Evolutionary conservation across 2,329 filamentous ascomycete species (phyloP).

Genomic region (Xylariaceae sp.): DNA sequence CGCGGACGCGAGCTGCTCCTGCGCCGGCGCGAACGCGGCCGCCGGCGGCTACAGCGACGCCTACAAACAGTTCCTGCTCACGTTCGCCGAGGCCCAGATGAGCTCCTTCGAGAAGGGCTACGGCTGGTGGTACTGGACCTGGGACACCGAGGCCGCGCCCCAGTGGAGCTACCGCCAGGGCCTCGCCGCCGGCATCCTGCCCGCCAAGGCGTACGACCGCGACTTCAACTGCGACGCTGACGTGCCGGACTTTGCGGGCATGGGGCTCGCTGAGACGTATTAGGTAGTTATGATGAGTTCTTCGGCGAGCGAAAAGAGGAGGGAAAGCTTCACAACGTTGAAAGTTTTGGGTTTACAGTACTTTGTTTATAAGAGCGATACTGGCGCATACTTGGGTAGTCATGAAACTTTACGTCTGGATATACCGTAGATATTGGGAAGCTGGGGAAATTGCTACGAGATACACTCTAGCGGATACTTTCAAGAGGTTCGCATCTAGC

Average conservation of each 20-base stretch:
- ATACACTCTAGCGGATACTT: too few species aligned
- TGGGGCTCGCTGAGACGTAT: conserved; percentile 57
- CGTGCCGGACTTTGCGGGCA: conserved; percentile 59
- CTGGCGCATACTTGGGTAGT: conserved; percentile 19
- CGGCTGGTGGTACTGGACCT: conserved; percentile 99
- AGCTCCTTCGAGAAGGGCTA: conserved; percentile 87
- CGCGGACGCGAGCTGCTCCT: conserved; percentile 70
- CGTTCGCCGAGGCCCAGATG: conserved; percentile 97
- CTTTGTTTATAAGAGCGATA: neutral
- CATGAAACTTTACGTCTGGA: too few species aligned
- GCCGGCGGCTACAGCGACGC: conserved; percentile 67
- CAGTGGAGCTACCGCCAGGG: conserved; percentile 95
- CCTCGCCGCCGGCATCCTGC: conserved; percentile 78
- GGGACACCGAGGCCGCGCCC: conserved; percentile 83
- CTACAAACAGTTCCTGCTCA: conserved; percentile 86
- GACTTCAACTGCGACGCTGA: conserved; percentile 69
- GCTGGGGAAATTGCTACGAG: too few species aligned
- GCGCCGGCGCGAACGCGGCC: conserved; percentile 76
- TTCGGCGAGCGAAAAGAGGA: too few species aligned
- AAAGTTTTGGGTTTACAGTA: neutral
- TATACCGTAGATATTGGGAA: too few species aligned
- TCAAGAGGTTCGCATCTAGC: neutral
- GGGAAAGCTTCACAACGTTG: neutral
- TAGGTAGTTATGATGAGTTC: conserved; percentile 32
- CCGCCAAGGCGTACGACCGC: conserved; percentile 72